Evolutionary conservation across 106 monocot genomes (phyloP).

Genomic region (Acorus gramineus): DNA sequence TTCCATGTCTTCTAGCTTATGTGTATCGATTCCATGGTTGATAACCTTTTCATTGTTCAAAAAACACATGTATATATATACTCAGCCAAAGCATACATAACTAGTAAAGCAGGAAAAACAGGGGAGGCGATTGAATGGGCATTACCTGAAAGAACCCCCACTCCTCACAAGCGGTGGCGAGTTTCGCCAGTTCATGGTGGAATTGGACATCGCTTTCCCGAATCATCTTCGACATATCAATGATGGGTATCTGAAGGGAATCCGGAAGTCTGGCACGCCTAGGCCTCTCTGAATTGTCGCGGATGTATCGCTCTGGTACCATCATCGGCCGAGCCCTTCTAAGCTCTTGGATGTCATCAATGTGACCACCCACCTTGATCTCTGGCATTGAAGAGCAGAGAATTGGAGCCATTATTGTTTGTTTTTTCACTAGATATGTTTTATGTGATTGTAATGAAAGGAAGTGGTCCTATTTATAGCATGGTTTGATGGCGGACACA

Average conservation of each 20-base stretch:
- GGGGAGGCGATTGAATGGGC: background rate
- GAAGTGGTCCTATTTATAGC: no score
- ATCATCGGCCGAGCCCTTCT: conserved; percentile 13
- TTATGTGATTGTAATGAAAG: no score
- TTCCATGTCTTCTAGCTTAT: conserved; percentile 34
- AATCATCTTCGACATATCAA: conserved; percentile 32
- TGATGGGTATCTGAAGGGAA: conserved; percentile 18
- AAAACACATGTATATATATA: no score
- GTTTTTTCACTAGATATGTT: no score
- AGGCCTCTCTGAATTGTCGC: conserved; percentile 30
- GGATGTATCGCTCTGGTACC: conserved; percentile 50
- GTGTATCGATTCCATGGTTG: conserved; percentile 40
- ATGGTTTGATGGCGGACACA: no score
- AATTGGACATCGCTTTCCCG: background rate
- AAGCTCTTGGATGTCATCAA: conserved; percentile 59
- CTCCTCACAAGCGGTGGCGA: conserved; percentile 37
- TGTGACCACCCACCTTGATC: conserved; percentile 27
- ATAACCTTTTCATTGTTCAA: conserved; percentile 26
- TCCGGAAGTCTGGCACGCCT: background rate
- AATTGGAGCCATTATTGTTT: conserved; percentile 25
- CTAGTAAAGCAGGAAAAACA: background rate
- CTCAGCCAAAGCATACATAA: no score
- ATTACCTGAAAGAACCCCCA: conserved; percentile 76
- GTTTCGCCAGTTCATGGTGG: conserved; percentile 25
- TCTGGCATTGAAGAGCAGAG: conserved; percentile 15